Evolutionary conservation across 805 yeast genomes (phyloP).

Genomic region (Ogataea trehalophila): DNA sequence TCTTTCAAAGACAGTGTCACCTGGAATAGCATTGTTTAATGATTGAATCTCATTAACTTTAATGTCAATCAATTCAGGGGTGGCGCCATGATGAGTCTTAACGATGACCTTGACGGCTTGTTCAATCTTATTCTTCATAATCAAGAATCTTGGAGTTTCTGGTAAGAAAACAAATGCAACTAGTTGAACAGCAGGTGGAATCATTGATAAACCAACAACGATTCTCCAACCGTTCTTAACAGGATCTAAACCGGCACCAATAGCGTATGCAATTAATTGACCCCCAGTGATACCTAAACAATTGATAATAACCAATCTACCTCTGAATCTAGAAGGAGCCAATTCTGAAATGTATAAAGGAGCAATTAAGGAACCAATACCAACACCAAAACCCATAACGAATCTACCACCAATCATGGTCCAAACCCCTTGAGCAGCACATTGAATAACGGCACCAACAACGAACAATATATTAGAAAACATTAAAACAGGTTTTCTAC

Average conservation of each 20-base stretch:
- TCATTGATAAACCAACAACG: constrained; percentile 45
- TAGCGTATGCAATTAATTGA: constrained; percentile 47
- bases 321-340: constrained; percentile 49
- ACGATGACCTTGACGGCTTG: constrained; percentile 37
- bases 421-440: constrained; percentile 39
- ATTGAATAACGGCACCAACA: constrained; percentile 44
- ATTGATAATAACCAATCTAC: constrained; percentile 47
- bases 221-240: constrained; percentile 48
- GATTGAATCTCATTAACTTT: constrained; percentile 38
- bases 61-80: constrained; percentile 36
- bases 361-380: constrained; percentile 49
- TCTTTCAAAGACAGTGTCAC: constrained; percentile 19
- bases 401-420: constrained; percentile 51
- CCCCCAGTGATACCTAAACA: constrained; percentile 55
- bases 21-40: constrained; percentile 22
- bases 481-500: constrained; percentile 42
- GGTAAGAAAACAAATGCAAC: constrained; percentile 44
- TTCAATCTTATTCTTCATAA: constrained; percentile 37
- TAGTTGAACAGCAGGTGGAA: constrained; percentile 46
- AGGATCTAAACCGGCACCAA: constrained; percentile 44
- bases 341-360: constrained; percentile 51
- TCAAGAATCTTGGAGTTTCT: constrained; percentile 51
- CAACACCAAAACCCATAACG: constrained; percentile 51
- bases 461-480: constrained; percentile 44
- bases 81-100: constrained; percentile 34